These are phyloP conservation scores for Podaxis mareebaensis DNA, from an alignment of 768 basidiomycete species.

Conservation along the genomic window DNA sequence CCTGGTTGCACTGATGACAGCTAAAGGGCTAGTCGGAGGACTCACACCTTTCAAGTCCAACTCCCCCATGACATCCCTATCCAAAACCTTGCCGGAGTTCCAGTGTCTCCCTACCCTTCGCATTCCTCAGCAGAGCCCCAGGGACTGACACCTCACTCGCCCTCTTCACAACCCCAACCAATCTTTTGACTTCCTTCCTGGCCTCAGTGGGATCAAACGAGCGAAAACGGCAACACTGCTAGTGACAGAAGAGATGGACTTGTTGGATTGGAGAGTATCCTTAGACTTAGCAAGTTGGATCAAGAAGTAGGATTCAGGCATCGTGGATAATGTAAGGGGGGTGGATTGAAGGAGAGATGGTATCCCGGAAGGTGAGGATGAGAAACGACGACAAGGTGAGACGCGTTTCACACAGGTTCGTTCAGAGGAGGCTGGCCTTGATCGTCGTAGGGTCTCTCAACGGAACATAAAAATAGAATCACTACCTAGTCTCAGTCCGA, in stretches of 20 bases:
- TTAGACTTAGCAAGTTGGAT: slow-evolving; percentile 4
- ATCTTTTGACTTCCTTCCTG: slow-evolving; percentile 53
- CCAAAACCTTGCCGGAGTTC: slow-evolving; percentile 8
- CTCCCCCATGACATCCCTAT: slow-evolving; percentile 12
- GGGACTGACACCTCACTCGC: slow-evolving; percentile 28
- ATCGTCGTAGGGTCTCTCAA: neutral
- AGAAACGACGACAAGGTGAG: neutral
- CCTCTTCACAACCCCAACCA: slow-evolving; percentile 54
- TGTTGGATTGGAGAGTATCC: neutral
- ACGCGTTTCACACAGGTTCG: neutral
- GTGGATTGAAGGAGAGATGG: neutral
- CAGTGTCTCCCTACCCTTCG: slow-evolving; percentile 23
- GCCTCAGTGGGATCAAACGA: slow-evolving; percentile 37
- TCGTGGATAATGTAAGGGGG: neutral
- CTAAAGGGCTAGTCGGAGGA: slow-evolving; percentile 39
- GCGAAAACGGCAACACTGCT: neutral
- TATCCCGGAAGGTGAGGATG: neutral
- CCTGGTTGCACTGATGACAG: slow-evolving; percentile 24
- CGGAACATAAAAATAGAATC: neutral
- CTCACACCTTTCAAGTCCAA: slow-evolving; percentile 22
- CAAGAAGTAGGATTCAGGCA: neutral
- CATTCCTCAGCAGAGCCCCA: slow-evolving; percentile 37
- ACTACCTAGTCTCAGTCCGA: neutral
- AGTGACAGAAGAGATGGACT: neutral
- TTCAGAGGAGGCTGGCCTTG: slow-evolving; percentile 1